Evolutionary conservation across 768 basidiomycete species (phyloP).

Genomic region (Kwoniella dendrophila): DNA sequence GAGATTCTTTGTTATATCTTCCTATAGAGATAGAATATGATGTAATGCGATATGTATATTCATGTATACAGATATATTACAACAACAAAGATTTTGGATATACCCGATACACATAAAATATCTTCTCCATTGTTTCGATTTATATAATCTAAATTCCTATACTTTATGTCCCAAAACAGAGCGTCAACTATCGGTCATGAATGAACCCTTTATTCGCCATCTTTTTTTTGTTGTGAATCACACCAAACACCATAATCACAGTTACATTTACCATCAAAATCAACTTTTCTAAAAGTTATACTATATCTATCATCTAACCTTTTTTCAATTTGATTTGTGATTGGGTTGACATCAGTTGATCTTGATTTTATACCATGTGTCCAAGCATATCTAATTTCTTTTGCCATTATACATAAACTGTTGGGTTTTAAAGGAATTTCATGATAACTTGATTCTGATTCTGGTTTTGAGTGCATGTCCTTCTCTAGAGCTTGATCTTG

Average conservation of each 20-base stretch:
- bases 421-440: neutral
- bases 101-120: neutral
- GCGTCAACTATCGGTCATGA: no score
- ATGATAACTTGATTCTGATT: neutral
- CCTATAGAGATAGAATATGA: neutral
- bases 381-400: conserved; percentile 7
- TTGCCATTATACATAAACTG: conserved; percentile 13
- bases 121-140: neutral
- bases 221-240: conserved; percentile 3
- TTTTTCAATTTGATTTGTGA: neutral
- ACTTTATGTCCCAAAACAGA: no score
- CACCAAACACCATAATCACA: conserved; percentile 6
- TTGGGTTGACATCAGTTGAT: neutral
- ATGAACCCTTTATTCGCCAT: no score
- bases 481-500: no score
- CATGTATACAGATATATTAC: conserved; percentile 2
- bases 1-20: neutral
- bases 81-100: conserved; percentile 1
- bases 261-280: neutral
- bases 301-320: conserved; percentile 9
- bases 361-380: conserved; percentile 2
- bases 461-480: no score
- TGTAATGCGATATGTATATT: no score
- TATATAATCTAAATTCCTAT: neutral
- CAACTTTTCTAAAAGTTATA: conserved; percentile 10